Conservation (phyloP, 495 filamentous ascomycete species). For the Clavariopsis aquatica region DNA sequence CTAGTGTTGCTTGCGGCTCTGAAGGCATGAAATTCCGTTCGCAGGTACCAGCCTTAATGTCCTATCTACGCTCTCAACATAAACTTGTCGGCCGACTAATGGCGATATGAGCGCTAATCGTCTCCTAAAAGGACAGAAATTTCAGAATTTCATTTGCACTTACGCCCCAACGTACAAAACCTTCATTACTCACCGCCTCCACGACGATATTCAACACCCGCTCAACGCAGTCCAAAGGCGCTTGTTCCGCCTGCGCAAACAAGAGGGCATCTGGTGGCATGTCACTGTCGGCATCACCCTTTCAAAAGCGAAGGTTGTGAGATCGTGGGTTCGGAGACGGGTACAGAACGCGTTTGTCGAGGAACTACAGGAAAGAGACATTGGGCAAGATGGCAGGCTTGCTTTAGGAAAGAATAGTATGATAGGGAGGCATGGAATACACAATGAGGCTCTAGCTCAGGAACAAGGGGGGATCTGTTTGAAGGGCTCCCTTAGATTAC, state of each 20-base stretch:
- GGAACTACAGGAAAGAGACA: slow-evolving; percentile 52
- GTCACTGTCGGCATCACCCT: slow-evolving; percentile 37
- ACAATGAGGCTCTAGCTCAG: not conserved
- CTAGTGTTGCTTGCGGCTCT: not conserved
- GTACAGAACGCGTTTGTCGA: slow-evolving; percentile 56
- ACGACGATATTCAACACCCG: slow-evolving; percentile 32
- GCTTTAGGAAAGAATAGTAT: not conserved
- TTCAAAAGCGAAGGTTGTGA: slow-evolving; percentile 53
- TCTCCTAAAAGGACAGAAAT: not conserved
- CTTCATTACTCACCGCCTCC: slow-evolving; percentile 18
- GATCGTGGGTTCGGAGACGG: slow-evolving; percentile 54
- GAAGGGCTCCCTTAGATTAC: slow-evolving; percentile 11
- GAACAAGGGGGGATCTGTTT: not conserved
- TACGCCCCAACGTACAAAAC: slow-evolving; percentile 17
- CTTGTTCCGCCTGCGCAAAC: slow-evolving; percentile 17
- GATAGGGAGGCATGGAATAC: not conserved
- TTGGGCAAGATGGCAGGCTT: slow-evolving; percentile 30
- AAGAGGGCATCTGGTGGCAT: slow-evolving; percentile 41
- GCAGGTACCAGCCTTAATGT: too few relatives aligned
- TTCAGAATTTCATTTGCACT: slow-evolving; percentile 1
- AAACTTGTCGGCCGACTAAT: not conserved
- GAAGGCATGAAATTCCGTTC: not conserved
- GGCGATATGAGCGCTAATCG: not conserved
- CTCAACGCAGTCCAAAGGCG: slow-evolving; percentile 24
- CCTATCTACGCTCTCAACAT: not conserved